A percentile compares a stretch with the other conserved stretches of the same genome.
Conservation (phyloP, 2,329 filamentous ascomycete genomes). For the Aspergillus luchuensis region DNA sequence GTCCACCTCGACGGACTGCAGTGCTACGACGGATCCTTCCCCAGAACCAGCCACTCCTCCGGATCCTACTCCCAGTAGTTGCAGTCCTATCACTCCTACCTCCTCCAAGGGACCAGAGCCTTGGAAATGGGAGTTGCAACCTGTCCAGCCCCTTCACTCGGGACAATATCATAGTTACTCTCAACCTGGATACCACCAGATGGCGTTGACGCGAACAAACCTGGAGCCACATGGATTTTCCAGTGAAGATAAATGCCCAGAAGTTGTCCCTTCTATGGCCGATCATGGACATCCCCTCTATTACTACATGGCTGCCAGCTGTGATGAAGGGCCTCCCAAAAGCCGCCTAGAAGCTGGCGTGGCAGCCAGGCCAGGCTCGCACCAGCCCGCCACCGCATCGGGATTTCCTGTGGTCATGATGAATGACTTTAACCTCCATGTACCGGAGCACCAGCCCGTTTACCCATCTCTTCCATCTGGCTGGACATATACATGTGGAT, state of each 20-base stretch:
- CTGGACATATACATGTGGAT: conserved; percentile 26
- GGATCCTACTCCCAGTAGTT: conserved; percentile 31
- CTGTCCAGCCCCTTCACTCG: conserved; percentile 19
- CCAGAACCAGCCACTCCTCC: conserved; percentile 39
- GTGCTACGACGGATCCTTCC: conserved; percentile 42
- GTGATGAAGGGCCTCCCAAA: conserved; percentile 16
- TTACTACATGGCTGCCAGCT: conserved; percentile 27
- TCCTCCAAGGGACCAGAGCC: conserved; percentile 18
- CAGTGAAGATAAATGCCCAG: conserved; percentile 16
- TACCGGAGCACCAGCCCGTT: conserved; percentile 25
- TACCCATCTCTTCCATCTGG: conserved; percentile 18
- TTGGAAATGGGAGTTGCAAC: conserved; percentile 35
- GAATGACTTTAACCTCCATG: conserved; percentile 27
- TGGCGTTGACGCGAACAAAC: conserved; percentile 24
- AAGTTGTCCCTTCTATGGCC: conserved; percentile 13
- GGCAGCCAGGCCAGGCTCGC: conserved; percentile 19
- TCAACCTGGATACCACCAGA: conserved; percentile 24
- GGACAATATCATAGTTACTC: conserved; percentile 26
- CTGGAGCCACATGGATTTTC: conserved; percentile 21
- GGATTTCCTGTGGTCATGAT: conserved; percentile 29
- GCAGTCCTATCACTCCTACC: conserved; percentile 20
- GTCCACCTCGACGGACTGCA: conserved; percentile 40
- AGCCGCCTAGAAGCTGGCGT: conserved; percentile 21
- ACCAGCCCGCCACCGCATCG: conserved; percentile 15
- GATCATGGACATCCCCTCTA: conserved; percentile 25